A percentile compares a stretch with the other conserved stretches of the same genome.
These are phyloP conservation scores for Pleurotus salmoneostramineus DNA, from an alignment of 768 basidiomycete genomes.

Conservation along the genomic window DNA sequence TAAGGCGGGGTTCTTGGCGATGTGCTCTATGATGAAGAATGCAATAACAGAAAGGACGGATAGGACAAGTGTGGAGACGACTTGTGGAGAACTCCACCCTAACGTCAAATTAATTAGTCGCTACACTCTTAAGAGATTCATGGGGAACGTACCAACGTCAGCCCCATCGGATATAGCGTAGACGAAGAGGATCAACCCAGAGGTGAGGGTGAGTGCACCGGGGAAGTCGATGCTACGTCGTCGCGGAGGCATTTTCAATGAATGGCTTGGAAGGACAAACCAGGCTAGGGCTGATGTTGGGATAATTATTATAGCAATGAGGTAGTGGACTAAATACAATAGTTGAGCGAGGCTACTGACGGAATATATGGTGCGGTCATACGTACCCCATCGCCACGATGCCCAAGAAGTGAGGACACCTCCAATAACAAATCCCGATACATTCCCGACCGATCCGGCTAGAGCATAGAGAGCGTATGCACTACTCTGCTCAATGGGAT, in stretches of 20 bases:
- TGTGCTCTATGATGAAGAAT: slow-evolving; percentile 46
- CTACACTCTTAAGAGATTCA: neutral
- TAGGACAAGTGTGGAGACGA: slow-evolving; percentile 38
- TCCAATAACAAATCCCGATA: slow-evolving; percentile 34
- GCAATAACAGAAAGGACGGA: slow-evolving; percentile 29
- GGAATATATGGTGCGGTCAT: neutral
- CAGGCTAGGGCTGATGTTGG: slow-evolving; percentile 8
- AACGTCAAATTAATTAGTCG: neutral
- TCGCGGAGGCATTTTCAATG: neutral
- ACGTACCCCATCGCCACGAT: slow-evolving; percentile 36
- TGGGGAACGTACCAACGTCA: slow-evolving; percentile 12
- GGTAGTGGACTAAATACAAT: slow-evolving; percentile 33
- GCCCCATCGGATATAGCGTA: slow-evolving; percentile 38
- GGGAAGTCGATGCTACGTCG: slow-evolving; percentile 12
- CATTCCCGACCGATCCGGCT: slow-evolving; percentile 40
- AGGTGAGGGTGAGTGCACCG: slow-evolving; percentile 12
- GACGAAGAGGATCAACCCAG: slow-evolving; percentile 26
- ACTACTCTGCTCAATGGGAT: slow-evolving; percentile 35
- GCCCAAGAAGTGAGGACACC: slow-evolving; percentile 32
- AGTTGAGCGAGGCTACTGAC: neutral
- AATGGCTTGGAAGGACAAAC: slow-evolving; percentile 11
- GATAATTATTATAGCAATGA: slow-evolving; percentile 31
- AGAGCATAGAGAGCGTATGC: slow-evolving; percentile 43
- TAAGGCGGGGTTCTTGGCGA: slow-evolving; percentile 10
- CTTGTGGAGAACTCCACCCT: slow-evolving; percentile 40